These are phyloP conservation scores for Coemansia furcata DNA, from an alignment of 192 early-diverging fungal genomes.

Conservation along the genomic window DNA sequence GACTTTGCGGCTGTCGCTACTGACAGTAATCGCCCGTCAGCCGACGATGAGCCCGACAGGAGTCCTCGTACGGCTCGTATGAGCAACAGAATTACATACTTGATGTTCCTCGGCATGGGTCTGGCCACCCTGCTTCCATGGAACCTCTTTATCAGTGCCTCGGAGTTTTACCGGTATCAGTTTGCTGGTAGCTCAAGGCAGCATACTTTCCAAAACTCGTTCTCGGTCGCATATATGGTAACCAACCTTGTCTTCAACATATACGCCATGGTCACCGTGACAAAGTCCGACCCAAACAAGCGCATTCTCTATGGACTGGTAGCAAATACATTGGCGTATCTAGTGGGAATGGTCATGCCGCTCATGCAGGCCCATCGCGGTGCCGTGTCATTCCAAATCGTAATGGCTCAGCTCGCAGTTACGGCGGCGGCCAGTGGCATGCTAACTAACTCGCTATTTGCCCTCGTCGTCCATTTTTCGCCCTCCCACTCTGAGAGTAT, in stretches of 20 bases:
- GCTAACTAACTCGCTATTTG: conserved; percentile 68
- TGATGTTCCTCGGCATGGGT: conserved; percentile 73
- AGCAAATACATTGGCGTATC: conserved; percentile 54
- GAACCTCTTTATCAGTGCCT: conserved; percentile 82
- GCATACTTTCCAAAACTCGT: conserved; percentile 75
- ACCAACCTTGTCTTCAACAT: conserved; percentile 58
- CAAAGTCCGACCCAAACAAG: conserved; percentile 32
- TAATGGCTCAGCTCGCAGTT: conserved; percentile 55
- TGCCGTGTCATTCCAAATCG: conserved; percentile 63
- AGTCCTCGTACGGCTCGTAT: not conserved
- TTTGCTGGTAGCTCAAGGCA: conserved; percentile 61
- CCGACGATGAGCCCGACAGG: not conserved
- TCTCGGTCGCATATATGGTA: conserved; percentile 63
- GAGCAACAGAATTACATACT: conserved; percentile 49
- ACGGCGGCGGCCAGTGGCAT: conserved; percentile 62
- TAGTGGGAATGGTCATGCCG: conserved; percentile 55
- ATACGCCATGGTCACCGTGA: conserved; percentile 52
- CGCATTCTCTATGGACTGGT: conserved; percentile 54
- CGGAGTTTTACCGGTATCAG: conserved; percentile 66
- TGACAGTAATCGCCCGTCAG: not conserved
- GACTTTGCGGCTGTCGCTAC: not conserved
- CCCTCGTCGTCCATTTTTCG: conserved; percentile 67
- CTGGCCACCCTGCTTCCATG: conserved; percentile 73
- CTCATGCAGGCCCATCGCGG: conserved; percentile 49
- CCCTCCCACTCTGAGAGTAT: conserved; percentile 68